Base-by-base conservation (phyloP, 164 flowering plant species). In the Nymphaea thermarum region DNA sequence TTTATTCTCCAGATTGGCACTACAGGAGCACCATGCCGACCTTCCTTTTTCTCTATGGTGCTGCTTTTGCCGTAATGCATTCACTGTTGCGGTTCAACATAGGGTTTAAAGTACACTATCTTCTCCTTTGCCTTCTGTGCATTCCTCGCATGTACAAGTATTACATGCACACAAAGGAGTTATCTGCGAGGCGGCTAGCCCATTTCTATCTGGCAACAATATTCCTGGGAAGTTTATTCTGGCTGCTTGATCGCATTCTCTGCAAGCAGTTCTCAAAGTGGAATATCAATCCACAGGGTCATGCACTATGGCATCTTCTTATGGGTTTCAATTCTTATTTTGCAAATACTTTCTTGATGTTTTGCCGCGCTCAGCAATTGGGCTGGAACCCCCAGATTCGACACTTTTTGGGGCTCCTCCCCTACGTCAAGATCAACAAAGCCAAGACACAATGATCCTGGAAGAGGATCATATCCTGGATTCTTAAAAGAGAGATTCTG, bases 1-100 rank as follows among this genome's bases (percentile, higher is more conserved):
- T 89, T 42, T 82, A 85, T 74, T 89, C 96, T 10, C 96, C 96
- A 16, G 93, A 87, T 72, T 89, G 96, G 96, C 96, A 89, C 73
- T 89, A 89, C 63, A 77, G 88, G 12, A 86, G 91, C 70, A 89
- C 93, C 57, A 89, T 89, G 93, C 96, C 96, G 7, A 89, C 84
- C 43, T 86, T 87, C 80, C 77, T 89, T 63, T 86, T 85, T 74
- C 78, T 89, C 10, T 87, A 89, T 71, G 96, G 93, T 65, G 85
- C 74, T n/a, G 75, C 59, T 4, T 86, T 87, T 76, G 96, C 96
- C 16, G 63, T 82, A 12, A 67, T 66, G 51, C 96, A 89, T 74
- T 80, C 93, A 3, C 72, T 72, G 66, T 53, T 87, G 63, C 81
- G 80, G 12, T 84, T 87, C 71, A 77, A 74, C 57, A 77, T 85